These are phyloP conservation scores for Hibiscus tridactylites DNA, from an alignment of 345 rosid genomes.

Conservation along the genomic window DNA sequence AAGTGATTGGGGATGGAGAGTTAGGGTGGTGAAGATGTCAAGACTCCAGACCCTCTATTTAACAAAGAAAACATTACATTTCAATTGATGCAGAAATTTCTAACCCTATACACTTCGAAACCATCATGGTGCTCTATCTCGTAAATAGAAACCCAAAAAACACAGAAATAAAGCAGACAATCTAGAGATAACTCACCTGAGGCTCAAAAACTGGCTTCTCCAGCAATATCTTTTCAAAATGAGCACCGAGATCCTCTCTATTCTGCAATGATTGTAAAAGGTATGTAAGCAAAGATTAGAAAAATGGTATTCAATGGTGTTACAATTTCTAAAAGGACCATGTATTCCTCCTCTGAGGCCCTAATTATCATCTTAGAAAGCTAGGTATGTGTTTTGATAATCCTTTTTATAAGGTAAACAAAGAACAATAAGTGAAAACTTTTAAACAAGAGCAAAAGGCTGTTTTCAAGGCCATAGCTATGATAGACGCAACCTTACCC, in stretches of 20 bases:
- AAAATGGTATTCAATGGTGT: background rate
- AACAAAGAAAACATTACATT: background rate
- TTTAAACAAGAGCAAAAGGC: background rate
- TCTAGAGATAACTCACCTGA: slow-evolving; percentile 32
- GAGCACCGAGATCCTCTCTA: slow-evolving; percentile 38
- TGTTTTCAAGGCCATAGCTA: background rate
- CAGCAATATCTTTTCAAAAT: slow-evolving; percentile 40
- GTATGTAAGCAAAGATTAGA: background rate
- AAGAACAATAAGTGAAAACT: background rate
- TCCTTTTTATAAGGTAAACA: background rate
- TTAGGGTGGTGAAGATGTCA: background rate
- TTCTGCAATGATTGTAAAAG: slow-evolving; percentile 31
- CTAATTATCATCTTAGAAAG: background rate
- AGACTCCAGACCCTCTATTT: background rate
- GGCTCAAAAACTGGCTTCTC: slow-evolving; percentile 55
- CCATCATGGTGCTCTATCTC: background rate
- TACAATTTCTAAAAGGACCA: background rate
- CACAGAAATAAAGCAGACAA: background rate
- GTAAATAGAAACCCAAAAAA: background rate
- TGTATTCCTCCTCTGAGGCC: background rate
- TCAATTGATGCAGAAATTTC: background rate
- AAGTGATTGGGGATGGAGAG: background rate
- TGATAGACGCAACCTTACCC: background rate
- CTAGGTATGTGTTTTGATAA: background rate
- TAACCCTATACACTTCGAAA: background rate